These are phyloP conservation scores for Zymoseptoria passerinii DNA, from an alignment of 2,329 filamentous ascomycete genomes.

Conservation along the genomic window DNA sequence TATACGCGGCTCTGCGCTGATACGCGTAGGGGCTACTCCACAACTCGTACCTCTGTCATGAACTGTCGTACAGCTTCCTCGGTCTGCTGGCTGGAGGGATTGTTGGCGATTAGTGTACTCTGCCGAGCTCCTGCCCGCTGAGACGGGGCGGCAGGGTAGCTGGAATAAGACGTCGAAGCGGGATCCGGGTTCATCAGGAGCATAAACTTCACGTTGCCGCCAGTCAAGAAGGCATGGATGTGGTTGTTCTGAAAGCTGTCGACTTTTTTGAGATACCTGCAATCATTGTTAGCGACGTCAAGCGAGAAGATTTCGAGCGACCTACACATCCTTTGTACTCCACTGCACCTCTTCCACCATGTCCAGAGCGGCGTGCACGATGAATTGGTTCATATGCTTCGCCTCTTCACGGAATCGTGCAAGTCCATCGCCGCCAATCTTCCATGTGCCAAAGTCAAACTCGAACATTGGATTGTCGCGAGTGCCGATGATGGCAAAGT, in stretches of 20 bases:
- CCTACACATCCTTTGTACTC: constrained; percentile 74
- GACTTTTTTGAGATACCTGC: constrained; percentile 88
- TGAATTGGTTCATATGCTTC: constrained; percentile 93
- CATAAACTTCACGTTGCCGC: constrained; percentile 85
- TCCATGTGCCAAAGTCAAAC: constrained; percentile 93
- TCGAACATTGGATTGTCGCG: constrained; percentile 95
- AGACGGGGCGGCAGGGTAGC: constrained; percentile 23
- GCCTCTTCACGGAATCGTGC: constrained; percentile 82
- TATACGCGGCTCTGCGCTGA: background rate
- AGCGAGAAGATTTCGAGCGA: background rate
- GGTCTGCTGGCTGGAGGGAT: constrained; percentile 79
- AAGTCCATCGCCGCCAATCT: constrained; percentile 87
- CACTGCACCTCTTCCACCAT: constrained; percentile 96
- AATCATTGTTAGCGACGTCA: background rate
- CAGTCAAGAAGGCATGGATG: constrained; percentile 84
- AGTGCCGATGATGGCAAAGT: constrained; percentile 93
- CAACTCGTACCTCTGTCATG: constrained; percentile 57
- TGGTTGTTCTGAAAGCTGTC: constrained; percentile 96
- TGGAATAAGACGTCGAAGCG: constrained; percentile 27
- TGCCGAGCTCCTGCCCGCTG: constrained; percentile 25
- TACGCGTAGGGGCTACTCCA: background rate
- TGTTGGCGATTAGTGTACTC: constrained; percentile 39
- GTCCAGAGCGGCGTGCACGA: constrained; percentile 87
- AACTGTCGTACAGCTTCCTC: constrained; percentile 95
- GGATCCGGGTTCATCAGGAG: constrained; percentile 74